Evolutionary conservation across 1,284 basidiomycete genomes (phyloP).

Genomic region (Ceratobasidium sp.): DNA sequence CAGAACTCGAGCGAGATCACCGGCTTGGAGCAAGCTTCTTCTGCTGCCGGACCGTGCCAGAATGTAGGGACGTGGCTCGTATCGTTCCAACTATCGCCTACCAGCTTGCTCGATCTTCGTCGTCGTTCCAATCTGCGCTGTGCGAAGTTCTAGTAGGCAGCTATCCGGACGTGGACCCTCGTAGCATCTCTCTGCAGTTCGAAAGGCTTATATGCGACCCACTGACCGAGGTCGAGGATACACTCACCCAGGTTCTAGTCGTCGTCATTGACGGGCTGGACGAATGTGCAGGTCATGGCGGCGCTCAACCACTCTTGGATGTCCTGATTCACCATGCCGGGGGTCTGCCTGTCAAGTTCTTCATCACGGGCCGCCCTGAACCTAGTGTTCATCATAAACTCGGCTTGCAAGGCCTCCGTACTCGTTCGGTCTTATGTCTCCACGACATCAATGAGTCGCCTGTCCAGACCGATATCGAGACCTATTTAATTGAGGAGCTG

Average conservation of each 20-base stretch:
- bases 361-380: constrained; percentile 45
- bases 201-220: constrained; percentile 33
- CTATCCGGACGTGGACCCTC: not conserved
- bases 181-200: constrained; percentile 11
- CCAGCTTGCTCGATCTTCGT: constrained; percentile 35
- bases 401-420: too few species aligned
- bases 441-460: constrained; percentile 27
- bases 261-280: constrained; percentile 46
- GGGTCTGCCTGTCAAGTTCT: constrained; percentile 32
- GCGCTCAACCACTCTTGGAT: not conserved
- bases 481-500: not conserved
- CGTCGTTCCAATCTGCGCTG: not conserved
- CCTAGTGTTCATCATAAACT: not conserved
- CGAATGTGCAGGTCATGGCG: constrained; percentile 29
- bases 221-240: constrained; percentile 7
- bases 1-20: constrained; percentile 21
- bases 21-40: constrained; percentile 55
- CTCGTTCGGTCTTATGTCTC: not conserved
- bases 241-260: not conserved
- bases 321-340: not conserved
- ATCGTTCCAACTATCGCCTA: constrained; percentile 46
- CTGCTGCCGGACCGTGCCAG: constrained; percentile 52
- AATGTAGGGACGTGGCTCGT: constrained; percentile 16
- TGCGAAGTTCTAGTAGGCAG: not conserved
- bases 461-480: constrained; percentile 39